These are phyloP conservation scores for Candida silvicultrix DNA, from an alignment of 805 yeast genomes.

Conservation along the genomic window DNA sequence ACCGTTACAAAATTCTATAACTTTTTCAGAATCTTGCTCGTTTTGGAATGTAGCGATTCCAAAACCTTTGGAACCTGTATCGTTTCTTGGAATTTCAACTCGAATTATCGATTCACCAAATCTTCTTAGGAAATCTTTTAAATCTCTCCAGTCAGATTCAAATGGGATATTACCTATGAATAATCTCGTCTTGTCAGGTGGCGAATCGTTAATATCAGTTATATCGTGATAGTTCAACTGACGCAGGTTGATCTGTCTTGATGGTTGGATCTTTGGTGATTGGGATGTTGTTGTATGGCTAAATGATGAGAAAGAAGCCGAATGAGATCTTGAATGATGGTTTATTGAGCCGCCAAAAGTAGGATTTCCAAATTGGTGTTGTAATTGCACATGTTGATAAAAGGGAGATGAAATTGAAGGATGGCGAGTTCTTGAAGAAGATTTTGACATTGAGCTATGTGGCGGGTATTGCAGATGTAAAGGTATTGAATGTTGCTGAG, in stretches of 20 bases:
- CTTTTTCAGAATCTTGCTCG: conserved; percentile 38
- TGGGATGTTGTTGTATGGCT: background rate
- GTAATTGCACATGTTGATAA: background rate
- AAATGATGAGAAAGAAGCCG: background rate
- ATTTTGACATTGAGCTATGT: background rate
- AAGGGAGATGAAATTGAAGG: background rate
- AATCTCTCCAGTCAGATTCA: conserved; percentile 31
- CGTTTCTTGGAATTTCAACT: conserved; percentile 32
- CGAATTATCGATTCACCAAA: conserved; percentile 13
- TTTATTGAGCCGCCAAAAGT: no score
- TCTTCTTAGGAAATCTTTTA: conserved; percentile 30
- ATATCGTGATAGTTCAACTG: background rate
- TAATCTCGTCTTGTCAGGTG: conserved; percentile 32
- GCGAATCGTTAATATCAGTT: conserved; percentile 13
- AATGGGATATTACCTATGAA: conserved; percentile 56
- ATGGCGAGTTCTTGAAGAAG: background rate
- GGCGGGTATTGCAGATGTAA: background rate
- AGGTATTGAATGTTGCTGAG: background rate
- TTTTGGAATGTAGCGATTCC: conserved; percentile 53
- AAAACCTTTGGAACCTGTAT: conserved; percentile 49
- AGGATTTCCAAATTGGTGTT: background rate
- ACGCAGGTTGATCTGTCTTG: background rate
- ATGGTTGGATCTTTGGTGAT: background rate
- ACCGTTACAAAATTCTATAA: conserved; percentile 47
- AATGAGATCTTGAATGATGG: background rate